A percentile compares a stretch with the other conserved stretches of the same genome.
Evolutionary conservation across 129 eudicot genomes (phyloP).

Genomic region (Silybum marianum): DNA sequence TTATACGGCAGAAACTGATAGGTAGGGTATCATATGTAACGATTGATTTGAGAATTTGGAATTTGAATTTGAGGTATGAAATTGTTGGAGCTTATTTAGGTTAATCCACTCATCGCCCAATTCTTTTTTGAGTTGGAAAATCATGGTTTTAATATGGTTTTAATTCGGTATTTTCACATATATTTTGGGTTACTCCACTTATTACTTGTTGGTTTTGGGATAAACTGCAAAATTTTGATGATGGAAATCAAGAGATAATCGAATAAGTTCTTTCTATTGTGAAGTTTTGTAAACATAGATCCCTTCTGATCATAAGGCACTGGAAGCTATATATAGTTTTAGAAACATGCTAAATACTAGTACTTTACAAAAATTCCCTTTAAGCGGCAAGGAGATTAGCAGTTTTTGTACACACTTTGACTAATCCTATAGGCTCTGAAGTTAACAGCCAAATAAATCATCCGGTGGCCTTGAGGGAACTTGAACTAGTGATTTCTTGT

Average conservation of each 20-base stretch:
- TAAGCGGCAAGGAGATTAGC: neutral
- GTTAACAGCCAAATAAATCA: neutral
- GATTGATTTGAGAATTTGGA: constrained; percentile 4
- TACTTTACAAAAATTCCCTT: neutral
- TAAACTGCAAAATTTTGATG: neutral
- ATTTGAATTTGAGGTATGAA: neutral
- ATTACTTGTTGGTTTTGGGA: neutral
- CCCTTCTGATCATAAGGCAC: neutral
- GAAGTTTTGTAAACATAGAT: neutral
- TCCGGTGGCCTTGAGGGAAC: neutral
- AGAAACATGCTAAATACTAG: neutral
- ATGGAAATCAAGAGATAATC: neutral
- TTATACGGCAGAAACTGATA: neutral
- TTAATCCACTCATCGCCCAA: neutral
- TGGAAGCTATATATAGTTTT: neutral
- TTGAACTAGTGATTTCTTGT: neutral
- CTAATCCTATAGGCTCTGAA: neutral
- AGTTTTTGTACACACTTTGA: neutral
- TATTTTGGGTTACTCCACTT: neutral
- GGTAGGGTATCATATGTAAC: neutral
- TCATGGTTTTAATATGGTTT: neutral
- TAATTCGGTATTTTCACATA: too few relatives aligned
- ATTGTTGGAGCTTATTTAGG: neutral
- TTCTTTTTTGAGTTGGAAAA: neutral
- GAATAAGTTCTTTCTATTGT: neutral